Evolutionary conservation across 192 early-diverging fungal genomes (phyloP).

Genomic region (Backusella parvicylindrica): DNA sequence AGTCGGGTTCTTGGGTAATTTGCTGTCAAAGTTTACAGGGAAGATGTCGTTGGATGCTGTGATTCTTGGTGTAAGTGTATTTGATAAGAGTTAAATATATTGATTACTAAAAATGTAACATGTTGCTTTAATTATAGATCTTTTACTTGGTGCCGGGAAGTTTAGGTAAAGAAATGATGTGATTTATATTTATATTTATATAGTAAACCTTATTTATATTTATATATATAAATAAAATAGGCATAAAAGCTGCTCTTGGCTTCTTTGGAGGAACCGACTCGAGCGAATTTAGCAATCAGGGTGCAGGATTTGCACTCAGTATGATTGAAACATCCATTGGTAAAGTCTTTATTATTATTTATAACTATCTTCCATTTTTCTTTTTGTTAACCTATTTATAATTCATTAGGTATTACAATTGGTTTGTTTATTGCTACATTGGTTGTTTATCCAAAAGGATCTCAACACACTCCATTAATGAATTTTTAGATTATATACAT

Average conservation of each 20-base stretch:
- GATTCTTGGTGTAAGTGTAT: conserved; percentile 59
- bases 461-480: conserved; percentile 43
- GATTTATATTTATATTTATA: background rate
- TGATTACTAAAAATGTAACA: background rate
- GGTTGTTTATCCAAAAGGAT: conserved; percentile 54
- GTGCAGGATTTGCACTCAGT: conserved; percentile 43
- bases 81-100: background rate
- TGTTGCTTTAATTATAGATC: background rate
- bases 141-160: conserved; percentile 31
- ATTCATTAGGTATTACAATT: conserved; percentile 43
- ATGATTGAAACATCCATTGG: conserved; percentile 41
- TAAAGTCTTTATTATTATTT: background rate
- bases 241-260: conserved; percentile 28
- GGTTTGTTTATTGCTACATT: conserved; percentile 66
- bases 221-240: background rate
- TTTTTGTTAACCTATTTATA: background rate
- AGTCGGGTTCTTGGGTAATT: conserved; percentile 76
- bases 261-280: conserved; percentile 7
- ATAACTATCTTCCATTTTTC: background rate
- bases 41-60: conserved; percentile 79
- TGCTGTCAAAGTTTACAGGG: conserved; percentile 69
- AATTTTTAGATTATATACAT: conserved; percentile 1
- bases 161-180: conserved; percentile 15
- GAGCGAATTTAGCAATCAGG: conserved; percentile 21
- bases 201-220: background rate